These are phyloP conservation scores for Microcos paniculata DNA, from an alignment of 345 rosid species.

Conservation along the genomic window DNA sequence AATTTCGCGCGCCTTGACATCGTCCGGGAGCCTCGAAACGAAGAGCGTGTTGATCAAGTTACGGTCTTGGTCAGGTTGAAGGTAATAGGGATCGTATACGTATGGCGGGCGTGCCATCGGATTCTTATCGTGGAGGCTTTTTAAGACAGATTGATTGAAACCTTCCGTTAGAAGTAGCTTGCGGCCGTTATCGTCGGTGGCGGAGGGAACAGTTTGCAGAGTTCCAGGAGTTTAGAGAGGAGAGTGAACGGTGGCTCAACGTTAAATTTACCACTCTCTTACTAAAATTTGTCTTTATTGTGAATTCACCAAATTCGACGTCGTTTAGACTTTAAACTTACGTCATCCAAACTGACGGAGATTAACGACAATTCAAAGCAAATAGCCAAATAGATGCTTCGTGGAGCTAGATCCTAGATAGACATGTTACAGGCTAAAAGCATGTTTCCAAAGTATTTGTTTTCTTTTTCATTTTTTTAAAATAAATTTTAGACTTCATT, in stretches of 20 bases:
- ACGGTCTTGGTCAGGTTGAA: slow-evolving; percentile 34
- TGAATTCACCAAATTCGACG: neutral
- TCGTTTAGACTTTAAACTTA: neutral
- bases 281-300: neutral
- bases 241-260: neutral
- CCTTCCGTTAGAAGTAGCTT: neutral
- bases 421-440: too few species aligned
- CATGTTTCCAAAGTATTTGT: too few species aligned
- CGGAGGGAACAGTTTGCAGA: neutral
- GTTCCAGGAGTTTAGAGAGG: neutral
- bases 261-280: neutral
- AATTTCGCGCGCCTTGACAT: slow-evolving; percentile 86
- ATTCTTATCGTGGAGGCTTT: neutral
- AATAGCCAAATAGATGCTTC: neutral
- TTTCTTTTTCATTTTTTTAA: too few species aligned
- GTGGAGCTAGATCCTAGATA: too few species aligned
- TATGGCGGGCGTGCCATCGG: slow-evolving; percentile 55
- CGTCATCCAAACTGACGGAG: neutral
- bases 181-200: neutral
- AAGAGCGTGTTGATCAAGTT: slow-evolving; percentile 69
- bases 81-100: slow-evolving; percentile 67
- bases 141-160: neutral
- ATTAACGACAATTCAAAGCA: neutral
- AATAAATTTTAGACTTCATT: too few species aligned
- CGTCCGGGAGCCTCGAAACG: slow-evolving; percentile 86